Conservation (phyloP, 768 basidiomycete species). For the Termitomyces eurrhizus region DNA sequence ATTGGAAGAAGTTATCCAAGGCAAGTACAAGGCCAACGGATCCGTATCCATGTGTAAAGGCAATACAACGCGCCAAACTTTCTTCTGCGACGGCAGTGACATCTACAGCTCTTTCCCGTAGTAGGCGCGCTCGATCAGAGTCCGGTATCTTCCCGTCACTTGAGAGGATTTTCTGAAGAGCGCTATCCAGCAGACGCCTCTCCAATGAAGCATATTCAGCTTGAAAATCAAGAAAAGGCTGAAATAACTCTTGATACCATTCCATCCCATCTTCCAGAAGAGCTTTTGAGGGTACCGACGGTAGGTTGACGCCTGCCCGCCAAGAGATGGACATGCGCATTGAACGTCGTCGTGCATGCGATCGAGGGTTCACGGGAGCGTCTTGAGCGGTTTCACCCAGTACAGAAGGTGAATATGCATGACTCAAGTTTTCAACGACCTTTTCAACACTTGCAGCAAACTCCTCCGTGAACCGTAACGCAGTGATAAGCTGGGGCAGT, state of each 20-base stretch:
- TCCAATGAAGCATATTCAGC: conserved; percentile 81
- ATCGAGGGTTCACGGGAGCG: conserved; percentile 10
- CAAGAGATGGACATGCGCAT: conserved; percentile 65
- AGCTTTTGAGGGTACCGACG: conserved; percentile 23
- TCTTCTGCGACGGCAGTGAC: conserved; percentile 79
- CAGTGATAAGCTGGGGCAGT: conserved; percentile 66
- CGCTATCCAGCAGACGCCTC: conserved; percentile 58
- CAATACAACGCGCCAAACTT: conserved; percentile 66
- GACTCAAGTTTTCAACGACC: conserved; percentile 69
- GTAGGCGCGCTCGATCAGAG: conserved; percentile 53
- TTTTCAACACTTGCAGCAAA: conserved; percentile 73
- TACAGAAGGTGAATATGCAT: conserved; percentile 23
- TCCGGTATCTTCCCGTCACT: conserved; percentile 35
- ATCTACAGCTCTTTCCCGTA: conserved; percentile 74
- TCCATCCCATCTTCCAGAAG: conserved; percentile 39
- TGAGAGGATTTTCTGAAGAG: conserved; percentile 45
- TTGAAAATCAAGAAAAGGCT: conserved; percentile 92
- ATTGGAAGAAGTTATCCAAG: conserved; percentile 64
- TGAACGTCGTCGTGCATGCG: conserved; percentile 48
- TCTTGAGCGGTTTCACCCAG: conserved; percentile 19
- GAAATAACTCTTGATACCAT: conserved; percentile 93
- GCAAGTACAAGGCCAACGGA: conserved; percentile 68
- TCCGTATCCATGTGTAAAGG: conserved; percentile 90
- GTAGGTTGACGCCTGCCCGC: conserved; percentile 37
- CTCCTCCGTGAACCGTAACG: conserved; percentile 75